Base-by-base conservation (phyloP, 257 asterid genomes). In the Jacaranda copaia region DNA sequence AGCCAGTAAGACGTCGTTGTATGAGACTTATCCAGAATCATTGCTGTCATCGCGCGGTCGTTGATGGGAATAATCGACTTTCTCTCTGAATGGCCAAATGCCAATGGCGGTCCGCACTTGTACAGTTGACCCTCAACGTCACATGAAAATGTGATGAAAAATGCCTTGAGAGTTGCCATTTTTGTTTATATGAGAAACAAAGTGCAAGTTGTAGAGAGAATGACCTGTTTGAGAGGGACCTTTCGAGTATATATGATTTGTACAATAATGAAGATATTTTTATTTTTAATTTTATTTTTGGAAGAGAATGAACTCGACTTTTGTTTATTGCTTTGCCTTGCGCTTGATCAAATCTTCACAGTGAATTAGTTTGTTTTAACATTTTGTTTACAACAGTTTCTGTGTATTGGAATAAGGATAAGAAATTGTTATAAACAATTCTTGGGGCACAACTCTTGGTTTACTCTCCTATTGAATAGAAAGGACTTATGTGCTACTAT, bases 31-130 rank as follows among this genome's bases (percentile, higher is more conserved):
- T 19, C 8, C 72, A 9, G 57, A 51, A 2, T 80, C 87, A 1
- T 58, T 86, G 1, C 3, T 65, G 7, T 55, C 87, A 4, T 79
- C 80, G 5, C 83, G 66, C 5, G 74, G 87, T 3, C 89, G 81
- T 58, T 85, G 74, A 86, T 58, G 66, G 52, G 66, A 38, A 5
- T 71, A 38, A 20, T 12, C 20, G 0, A 1, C 46, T 4, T 40
- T 40, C 32, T 25, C 32, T 25, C 32, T 25, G 32, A 25, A 25
- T 25, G 32, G 32, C 32, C 32, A 25, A 25, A 25, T 25, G 32
- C 32, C 32, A 25, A 25, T 25, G 32, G 32, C 32, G 32, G 32
- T 25, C 32, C 8, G 6, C 6, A 15, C 16, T 38, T 70, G 77
- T 72, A 56, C 56, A 72, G 48, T 35, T 65, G 5, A 53, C 25